Evolutionary conservation across 306 rosid genomes (phyloP).

Genomic region (Bauhinia variegata): DNA sequence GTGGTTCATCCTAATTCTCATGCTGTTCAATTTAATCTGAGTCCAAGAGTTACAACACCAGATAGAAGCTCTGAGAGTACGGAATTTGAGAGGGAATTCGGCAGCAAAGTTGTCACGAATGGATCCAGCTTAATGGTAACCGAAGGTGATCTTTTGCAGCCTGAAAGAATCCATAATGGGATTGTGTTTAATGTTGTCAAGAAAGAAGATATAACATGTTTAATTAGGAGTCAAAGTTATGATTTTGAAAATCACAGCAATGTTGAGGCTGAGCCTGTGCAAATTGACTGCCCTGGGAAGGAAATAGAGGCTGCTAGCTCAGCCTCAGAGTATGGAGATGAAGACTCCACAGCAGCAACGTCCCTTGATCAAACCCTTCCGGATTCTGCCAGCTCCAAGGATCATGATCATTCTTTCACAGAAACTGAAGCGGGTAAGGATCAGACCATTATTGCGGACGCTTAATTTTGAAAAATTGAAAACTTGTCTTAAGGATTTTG

Average conservation of each 20-base stretch:
- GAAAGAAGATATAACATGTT: slow-evolving; percentile 68
- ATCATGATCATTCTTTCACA: slow-evolving; percentile 37
- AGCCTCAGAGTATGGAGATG: slow-evolving; percentile 64
- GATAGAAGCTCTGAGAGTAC: slow-evolving; percentile 62
- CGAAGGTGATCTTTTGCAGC: slow-evolving; percentile 93
- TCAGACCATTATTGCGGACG: slow-evolving; percentile 30
- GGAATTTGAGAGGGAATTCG: slow-evolving; percentile 55
- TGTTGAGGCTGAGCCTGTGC: slow-evolving; percentile 71
- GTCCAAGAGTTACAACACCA: slow-evolving; percentile 55
- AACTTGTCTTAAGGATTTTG: background rate
- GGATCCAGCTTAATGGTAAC: slow-evolving; percentile 62
- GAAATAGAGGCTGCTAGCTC: slow-evolving; percentile 67
- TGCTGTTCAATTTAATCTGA: slow-evolving; percentile 47
- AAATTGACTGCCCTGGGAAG: slow-evolving; percentile 67
- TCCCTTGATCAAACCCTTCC: slow-evolving; percentile 21
- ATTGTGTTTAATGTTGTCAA: slow-evolving; percentile 81
- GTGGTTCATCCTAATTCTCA: slow-evolving; percentile 45
- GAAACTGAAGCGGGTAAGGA: slow-evolving; percentile 37
- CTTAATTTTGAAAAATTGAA: slow-evolving; percentile 26
- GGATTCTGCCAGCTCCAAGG: slow-evolving; percentile 6
- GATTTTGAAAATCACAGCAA: slow-evolving; percentile 58
- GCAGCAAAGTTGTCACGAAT: slow-evolving; percentile 48
- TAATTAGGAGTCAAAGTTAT: slow-evolving; percentile 57
- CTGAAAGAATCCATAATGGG: slow-evolving; percentile 83
- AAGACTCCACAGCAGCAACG: slow-evolving; percentile 35